A percentile compares a stretch with the other conserved stretches of the same genome.
phyloP scores from a whole-genome alignment of 2,329 filamentous ascomycete species.

The Fusarium piperis region DNA sequence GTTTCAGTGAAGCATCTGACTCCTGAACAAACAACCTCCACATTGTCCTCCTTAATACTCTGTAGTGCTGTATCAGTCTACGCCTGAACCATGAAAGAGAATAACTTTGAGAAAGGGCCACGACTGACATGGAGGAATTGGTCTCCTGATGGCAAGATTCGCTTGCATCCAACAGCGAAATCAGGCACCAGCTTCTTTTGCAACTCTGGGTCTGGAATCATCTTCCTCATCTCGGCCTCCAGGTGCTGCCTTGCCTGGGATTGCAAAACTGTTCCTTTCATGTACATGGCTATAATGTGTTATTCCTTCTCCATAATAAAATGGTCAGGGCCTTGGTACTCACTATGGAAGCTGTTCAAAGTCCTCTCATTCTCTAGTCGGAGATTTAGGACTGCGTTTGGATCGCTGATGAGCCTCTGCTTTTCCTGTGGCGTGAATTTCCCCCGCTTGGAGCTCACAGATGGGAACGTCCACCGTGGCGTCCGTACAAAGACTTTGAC shows the following conservation, averaged over 20 bases:
- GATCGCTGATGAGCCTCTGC: not conserved
- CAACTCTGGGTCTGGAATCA: not conserved
- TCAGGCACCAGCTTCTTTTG: slow-evolving; percentile 5
- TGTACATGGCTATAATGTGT: slow-evolving; percentile 7
- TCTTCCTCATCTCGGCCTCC: slow-evolving; percentile 11
- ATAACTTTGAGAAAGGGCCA: accelerated
- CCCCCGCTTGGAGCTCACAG: slow-evolving; percentile 10
- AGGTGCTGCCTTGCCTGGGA: slow-evolving; percentile 5
- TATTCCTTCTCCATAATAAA: not conserved
- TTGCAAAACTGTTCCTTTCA: slow-evolving; percentile 10
- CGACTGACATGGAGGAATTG: slow-evolving; percentile 2
- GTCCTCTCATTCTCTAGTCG: slow-evolving; percentile 10
- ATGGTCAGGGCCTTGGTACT: not conserved
- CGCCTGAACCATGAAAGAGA: not conserved
- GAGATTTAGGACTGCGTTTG: not conserved
- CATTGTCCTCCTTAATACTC: slow-evolving; percentile 2
- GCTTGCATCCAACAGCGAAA: slow-evolving; percentile 11
- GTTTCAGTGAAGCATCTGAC: slow-evolving; percentile 6
- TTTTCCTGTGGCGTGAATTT: not conserved
- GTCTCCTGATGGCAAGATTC: slow-evolving; percentile 13
- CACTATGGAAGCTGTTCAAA: slow-evolving; percentile 17
- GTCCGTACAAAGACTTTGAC: slow-evolving; percentile 14
- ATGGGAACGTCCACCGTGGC: slow-evolving; percentile 14
- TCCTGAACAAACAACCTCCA: not conserved
- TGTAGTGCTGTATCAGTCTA: not conserved